Evolutionary conservation across 2,329 filamentous ascomycete genomes (phyloP).

Genomic region (Cladosporium halotolerans): DNA sequence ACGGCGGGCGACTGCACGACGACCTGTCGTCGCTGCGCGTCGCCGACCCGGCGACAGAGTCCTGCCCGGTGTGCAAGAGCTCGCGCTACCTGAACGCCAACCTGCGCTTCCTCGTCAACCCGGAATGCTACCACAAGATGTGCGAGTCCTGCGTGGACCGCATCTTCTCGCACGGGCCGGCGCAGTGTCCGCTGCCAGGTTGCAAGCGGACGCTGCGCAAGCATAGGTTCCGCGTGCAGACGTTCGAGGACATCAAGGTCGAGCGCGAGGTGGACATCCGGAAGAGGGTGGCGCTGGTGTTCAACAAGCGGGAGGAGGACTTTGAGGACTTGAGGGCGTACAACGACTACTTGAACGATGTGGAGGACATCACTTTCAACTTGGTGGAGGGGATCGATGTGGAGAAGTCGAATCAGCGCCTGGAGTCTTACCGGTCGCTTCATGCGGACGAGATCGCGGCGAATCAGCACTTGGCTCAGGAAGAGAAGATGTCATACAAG

Average conservation of each 20-base stretch:
- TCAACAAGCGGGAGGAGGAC: conserved; percentile 86
- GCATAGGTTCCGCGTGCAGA: conserved; percentile 76
- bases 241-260: conserved; percentile 79
- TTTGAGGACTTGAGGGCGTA: conserved; percentile 78
- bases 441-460: conserved; percentile 56
- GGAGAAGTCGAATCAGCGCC: conserved; percentile 53
- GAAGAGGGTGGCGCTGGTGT: conserved; percentile 64
- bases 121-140: conserved; percentile 99
- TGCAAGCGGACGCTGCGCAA: conserved; percentile 84
- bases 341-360: conserved; percentile 91
- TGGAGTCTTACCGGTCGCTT: conserved; percentile 65
- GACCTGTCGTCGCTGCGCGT: conserved; percentile 16
- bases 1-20: conserved; percentile 25
- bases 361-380: conserved; percentile 86
- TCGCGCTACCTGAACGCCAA: conserved; percentile 90
- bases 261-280: conserved; percentile 93
- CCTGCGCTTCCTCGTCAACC: conserved; percentile 93
- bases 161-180: conserved; percentile 86
- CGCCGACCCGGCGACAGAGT: conserved; percentile 47
- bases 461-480: conserved; percentile 43
- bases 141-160: conserved; percentile 93
- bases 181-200: conserved; percentile 83
- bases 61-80: conserved; percentile 96
- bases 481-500: conserved; percentile 43
- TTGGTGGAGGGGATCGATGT: conserved; percentile 67